Percentiles rank a stretch among this genome's conserved stretches.
Evolutionary conservation across 2,329 filamentous ascomycete species (phyloP).

Genomic region (Chrysosphaeria jannelii): DNA sequence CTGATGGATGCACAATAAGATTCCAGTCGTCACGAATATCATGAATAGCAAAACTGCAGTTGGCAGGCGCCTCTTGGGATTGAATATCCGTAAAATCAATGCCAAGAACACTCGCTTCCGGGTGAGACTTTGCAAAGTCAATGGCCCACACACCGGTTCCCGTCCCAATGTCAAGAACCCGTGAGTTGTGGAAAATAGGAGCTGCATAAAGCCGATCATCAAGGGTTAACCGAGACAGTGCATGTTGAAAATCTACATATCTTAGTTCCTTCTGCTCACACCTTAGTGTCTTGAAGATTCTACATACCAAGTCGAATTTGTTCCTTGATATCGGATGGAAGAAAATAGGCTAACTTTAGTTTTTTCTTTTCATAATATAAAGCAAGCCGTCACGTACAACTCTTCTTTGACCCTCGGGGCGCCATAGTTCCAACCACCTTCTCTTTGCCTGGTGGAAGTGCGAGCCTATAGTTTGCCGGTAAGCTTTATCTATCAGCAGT

Average conservation of each 20-base stretch:
- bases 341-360: slow-evolving; percentile 2
- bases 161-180: slow-evolving; percentile 3
- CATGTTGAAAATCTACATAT: slow-evolving; percentile 2
- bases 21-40: slow-evolving; percentile 23
- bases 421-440: too few relatives aligned
- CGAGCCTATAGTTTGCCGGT: slow-evolving; percentile 2
- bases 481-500: slow-evolving; percentile 1
- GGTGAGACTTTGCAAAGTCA: slow-evolving; percentile 5
- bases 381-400: too few relatives aligned
- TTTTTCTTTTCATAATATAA: too few relatives aligned
- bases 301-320: slow-evolving; percentile 2
- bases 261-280: too few relatives aligned
- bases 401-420: too few relatives aligned
- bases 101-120: slow-evolving; percentile 12
- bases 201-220: slow-evolving; percentile 1
- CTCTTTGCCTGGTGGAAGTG: neutral
- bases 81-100: slow-evolving; percentile 19
- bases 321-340: slow-evolving; percentile 3
- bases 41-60: slow-evolving; percentile 22
- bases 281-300: neutral
- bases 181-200: slow-evolving; percentile 1
- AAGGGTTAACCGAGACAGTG: slow-evolving; percentile 1
- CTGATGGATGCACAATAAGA: too few relatives aligned
- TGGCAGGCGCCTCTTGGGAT: slow-evolving; percentile 17
- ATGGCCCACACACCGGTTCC: slow-evolving; percentile 7